Conservation (phyloP, 768 basidiomycete genomes). For the Guyanaporus albipodus region DNA sequence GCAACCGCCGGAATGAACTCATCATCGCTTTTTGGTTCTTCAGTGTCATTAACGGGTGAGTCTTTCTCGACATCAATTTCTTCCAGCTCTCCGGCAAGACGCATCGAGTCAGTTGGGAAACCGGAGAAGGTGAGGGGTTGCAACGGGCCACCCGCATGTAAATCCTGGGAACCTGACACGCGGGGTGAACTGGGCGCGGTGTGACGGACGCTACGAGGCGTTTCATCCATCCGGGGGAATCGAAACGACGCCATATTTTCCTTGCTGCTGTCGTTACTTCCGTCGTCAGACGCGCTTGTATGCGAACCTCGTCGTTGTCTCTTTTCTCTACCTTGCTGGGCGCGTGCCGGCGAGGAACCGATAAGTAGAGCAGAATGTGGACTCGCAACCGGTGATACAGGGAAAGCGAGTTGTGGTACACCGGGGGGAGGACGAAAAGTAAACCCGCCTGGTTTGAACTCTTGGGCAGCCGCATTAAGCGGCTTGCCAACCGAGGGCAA, state of each 20-base stretch:
- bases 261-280: constrained; percentile 47
- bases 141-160: constrained; percentile 21
- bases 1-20: constrained; percentile 12
- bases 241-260: constrained; percentile 72
- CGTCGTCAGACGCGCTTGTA: constrained; percentile 25
- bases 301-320: constrained; percentile 58
- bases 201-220: constrained; percentile 47
- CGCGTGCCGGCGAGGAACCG: constrained; percentile 21
- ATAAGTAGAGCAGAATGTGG: constrained; percentile 39
- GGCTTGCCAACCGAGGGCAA: constrained; percentile 54
- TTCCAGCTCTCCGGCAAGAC: constrained; percentile 10
- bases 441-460: constrained; percentile 77
- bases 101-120: constrained; percentile 43
- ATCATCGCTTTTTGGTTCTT: constrained; percentile 16
- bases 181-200: constrained; percentile 41
- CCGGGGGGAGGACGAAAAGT: constrained; percentile 72
- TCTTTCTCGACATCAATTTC: constrained; percentile 11
- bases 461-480: constrained; percentile 75
- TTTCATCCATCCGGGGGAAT: constrained; percentile 58
- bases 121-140: constrained; percentile 63
- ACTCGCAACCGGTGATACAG: constrained; percentile 30
- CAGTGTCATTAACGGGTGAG: constrained; percentile 1
- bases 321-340: constrained; percentile 75
- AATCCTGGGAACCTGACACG: constrained; percentile 24
- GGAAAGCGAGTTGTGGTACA: constrained; percentile 51